Conservation (phyloP, 2,329 filamentous ascomycete genomes). For the Paecilomyces variotii region DNA sequence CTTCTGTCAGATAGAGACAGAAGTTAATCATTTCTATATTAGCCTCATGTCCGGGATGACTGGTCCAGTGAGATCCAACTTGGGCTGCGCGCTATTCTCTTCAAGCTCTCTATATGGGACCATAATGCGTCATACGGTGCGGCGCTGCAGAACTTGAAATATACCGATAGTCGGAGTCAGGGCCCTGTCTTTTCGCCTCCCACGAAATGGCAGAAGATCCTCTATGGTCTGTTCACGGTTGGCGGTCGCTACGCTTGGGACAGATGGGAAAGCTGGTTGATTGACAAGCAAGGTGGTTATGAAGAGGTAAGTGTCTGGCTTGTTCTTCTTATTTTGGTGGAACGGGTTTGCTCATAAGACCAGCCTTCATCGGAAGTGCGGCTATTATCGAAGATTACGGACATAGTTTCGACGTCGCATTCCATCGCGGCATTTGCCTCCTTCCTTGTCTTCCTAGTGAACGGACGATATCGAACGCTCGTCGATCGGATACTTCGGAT, state of each 20-base stretch:
- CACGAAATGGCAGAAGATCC: conserved; percentile 70
- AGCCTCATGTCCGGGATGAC: conserved; percentile 67
- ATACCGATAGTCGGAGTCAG: conserved; percentile 68
- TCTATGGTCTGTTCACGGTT: conserved; percentile 80
- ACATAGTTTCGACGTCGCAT: conserved; percentile 62
- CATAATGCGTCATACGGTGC: conserved; percentile 93
- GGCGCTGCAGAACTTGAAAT: conserved; percentile 81
- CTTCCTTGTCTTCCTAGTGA: conserved; percentile 84
- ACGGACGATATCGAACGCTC: conserved; percentile 84
- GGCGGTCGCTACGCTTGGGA: conserved; percentile 84
- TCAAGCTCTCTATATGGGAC: conserved; percentile 96
- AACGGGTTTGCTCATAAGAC: conserved; percentile 8
- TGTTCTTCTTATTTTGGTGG: not conserved
- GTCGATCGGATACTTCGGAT: conserved; percentile 78
- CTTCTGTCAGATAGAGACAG: not conserved
- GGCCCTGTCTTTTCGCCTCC: conserved; percentile 60
- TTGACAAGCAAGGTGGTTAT: conserved; percentile 68
- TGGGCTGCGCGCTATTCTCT: conserved; percentile 67
- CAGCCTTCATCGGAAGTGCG: conserved; percentile 44
- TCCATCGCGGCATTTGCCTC: conserved; percentile 74
- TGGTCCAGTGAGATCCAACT: conserved; percentile 82
- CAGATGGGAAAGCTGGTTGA: conserved; percentile 81
- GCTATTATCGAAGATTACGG: conserved; percentile 61
- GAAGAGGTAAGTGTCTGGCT: conserved; percentile 39
- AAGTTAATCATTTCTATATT: conserved; percentile 1